These are phyloP conservation scores for Inga oerstediana DNA, from an alignment of 306 rosid genomes.

Conservation along the genomic window DNA sequence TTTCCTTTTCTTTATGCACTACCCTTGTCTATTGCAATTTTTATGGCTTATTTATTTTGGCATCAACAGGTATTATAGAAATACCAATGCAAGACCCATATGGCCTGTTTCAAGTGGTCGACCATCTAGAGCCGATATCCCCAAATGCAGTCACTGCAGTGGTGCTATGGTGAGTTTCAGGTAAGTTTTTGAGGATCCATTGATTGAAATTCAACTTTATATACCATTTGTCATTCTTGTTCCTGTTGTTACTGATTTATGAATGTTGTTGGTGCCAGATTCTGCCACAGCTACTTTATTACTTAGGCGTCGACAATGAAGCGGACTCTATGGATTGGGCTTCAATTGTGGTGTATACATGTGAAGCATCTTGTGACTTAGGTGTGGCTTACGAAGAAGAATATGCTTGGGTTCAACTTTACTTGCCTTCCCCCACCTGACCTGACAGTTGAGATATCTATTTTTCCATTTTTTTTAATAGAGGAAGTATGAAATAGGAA, in stretches of 20 bases:
- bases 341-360: too few relatives aligned
- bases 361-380: conserved; percentile 71
- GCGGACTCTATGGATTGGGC: too few relatives aligned
- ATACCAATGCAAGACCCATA: conserved; percentile 52
- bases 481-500: background rate
- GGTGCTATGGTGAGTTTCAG: too few relatives aligned
- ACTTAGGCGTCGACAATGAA: too few relatives aligned
- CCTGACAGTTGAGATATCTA: background rate
- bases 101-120: conserved; percentile 78
- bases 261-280: too few relatives aligned
- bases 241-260: conserved; percentile 28
- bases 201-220: background rate
- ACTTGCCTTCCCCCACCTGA: conserved; percentile 36
- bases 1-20: background rate
- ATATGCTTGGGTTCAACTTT: conserved; percentile 72
- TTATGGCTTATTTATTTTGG: background rate
- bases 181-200: conserved; percentile 29
- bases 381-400: conserved; percentile 58
- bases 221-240: background rate
- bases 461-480: background rate
- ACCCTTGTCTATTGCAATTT: background rate
- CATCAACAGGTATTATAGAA: conserved; percentile 65
- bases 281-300: too few relatives aligned
- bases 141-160: conserved; percentile 39
- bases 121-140: conserved; percentile 63